Percentiles rank a stretch among this genome's conserved stretches.
Conservation (phyloP, 495 filamentous ascomycete genomes). For the Aspergillus olivimuriae region DNA sequence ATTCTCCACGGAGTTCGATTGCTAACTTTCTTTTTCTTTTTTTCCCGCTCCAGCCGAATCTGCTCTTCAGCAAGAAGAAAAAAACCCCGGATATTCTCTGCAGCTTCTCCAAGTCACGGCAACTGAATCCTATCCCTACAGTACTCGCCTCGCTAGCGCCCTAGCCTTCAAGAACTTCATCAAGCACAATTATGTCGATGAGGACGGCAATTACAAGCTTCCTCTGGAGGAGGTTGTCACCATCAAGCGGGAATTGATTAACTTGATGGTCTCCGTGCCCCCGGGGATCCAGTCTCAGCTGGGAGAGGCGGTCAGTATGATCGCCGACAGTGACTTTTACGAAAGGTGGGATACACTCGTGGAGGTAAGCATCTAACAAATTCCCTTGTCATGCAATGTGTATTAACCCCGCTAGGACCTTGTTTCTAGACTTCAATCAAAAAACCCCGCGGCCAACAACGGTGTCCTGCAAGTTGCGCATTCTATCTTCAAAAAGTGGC, state of each 20-base stretch:
- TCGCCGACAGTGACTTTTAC: constrained; percentile 98
- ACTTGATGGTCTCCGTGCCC: constrained; percentile 90
- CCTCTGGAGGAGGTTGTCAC: constrained; percentile 69
- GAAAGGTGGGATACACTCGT: constrained; percentile 89
- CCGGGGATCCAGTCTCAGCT: constrained; percentile 83
- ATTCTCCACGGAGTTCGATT: too few species aligned
- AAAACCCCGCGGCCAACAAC: constrained; percentile 75
- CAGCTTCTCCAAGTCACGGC: constrained; percentile 83
- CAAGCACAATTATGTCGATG: constrained; percentile 84
- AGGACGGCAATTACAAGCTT: constrained; percentile 87
- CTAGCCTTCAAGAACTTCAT: constrained; percentile 99
- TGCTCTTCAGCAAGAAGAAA: constrained; percentile 66
- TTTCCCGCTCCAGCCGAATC: constrained; percentile 68
- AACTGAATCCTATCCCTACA: constrained; percentile 55
- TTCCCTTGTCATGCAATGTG: neutral
- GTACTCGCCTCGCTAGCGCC: constrained; percentile 81
- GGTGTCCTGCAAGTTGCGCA: constrained; percentile 96
- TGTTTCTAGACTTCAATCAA: constrained; percentile 72
- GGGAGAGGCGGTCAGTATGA: constrained; percentile 91
- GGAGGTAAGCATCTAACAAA: constrained; percentile 43
- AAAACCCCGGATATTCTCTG: constrained; percentile 79
- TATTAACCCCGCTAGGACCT: constrained; percentile 68
- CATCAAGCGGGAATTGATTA: constrained; percentile 92
- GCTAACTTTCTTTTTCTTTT: constrained; percentile 8
- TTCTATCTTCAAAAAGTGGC: constrained; percentile 95